phyloP scores from a whole-genome alignment of 306 rosid genomes.

The Ziziphus jujuba region DNA sequence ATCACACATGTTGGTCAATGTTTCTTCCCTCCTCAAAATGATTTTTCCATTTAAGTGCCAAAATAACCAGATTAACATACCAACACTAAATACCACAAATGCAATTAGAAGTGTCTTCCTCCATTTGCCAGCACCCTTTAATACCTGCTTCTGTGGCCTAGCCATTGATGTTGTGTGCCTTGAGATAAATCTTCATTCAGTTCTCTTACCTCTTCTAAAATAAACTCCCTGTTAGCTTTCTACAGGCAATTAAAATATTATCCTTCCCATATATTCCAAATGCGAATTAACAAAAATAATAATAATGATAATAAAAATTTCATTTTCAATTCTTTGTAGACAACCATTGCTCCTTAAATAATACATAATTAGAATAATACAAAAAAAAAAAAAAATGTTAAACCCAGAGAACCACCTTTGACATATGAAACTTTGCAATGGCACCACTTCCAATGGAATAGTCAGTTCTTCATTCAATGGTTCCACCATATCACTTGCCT shows the following conservation, averaged over 20 bases:
- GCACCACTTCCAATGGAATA: slow-evolving; percentile 62
- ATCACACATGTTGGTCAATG: no score
- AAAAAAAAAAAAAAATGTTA: background rate
- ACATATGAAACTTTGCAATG: slow-evolving; percentile 57
- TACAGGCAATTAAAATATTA: slow-evolving; percentile 30
- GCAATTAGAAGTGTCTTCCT: slow-evolving; percentile 56
- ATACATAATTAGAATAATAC: no score
- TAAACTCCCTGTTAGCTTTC: slow-evolving; percentile 68
- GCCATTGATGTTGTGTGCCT: slow-evolving; percentile 31
- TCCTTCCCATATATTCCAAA: background rate
- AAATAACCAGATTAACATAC: slow-evolving; percentile 57
- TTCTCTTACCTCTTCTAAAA: slow-evolving; percentile 59
- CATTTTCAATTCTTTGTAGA: background rate
- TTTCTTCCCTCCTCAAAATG: slow-evolving; percentile 60
- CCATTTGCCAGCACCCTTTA: slow-evolving; percentile 70
- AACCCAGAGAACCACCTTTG: slow-evolving; percentile 55
- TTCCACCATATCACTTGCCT: slow-evolving; percentile 50
- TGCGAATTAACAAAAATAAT: background rate
- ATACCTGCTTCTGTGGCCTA: slow-evolving; percentile 33
- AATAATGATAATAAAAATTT: no score
- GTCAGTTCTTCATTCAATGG: slow-evolving; percentile 67
- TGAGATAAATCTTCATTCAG: slow-evolving; percentile 62
- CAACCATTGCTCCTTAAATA: background rate
- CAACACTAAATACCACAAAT: slow-evolving; percentile 51
- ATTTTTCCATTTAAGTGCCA: slow-evolving; percentile 53